Base-by-base conservation (phyloP, 1,284 basidiomycete genomes). In the Fistulinella cinereoalba region DNA sequence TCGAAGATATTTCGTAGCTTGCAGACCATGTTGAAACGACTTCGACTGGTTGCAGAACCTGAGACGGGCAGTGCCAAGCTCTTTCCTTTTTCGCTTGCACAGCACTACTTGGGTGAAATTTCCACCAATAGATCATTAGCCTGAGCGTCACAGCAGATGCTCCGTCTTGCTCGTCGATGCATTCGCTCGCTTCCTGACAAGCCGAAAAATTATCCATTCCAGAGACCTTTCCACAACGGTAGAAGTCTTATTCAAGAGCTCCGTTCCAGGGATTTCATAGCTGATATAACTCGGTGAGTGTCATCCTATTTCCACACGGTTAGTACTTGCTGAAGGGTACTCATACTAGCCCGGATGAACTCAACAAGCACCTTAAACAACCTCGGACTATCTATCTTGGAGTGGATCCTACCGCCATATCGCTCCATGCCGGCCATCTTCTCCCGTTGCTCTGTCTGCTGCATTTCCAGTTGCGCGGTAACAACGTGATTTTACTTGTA, bases 391-490 rank as follows among this genome's bases (percentile, higher is more conserved):
- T 95, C 15, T 99, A 99, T 64, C 76, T 84, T 12, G 96, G 96
- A 31, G 80, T 98, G 41, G 97, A 99, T 66, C 97, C 97, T 0
- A 92, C 93, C 1, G 95, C 95, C 1, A 73, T 71, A 25, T 87
- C 91, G 0, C 73, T 99, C 16, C 96, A 99, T 66, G 90, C 94
- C 44, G 96, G 96, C 3, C 96, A 99, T 62, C 79, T 99, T 2
- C 71, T 98, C 13, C 93, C 96, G 1, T 72, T 99, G 23, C 76
- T 99, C 55, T 85, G 81, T 38, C 67, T 98, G 38, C 71, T 96
- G 19, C 95, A 97, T 62, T 96, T 98, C 65, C 85, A 88, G 32
- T 61, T 90, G 16, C 76, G 77, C 25, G 92, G 94, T 0, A 94
- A 99, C 65, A 74, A 74, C 22, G 77, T 85, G 29, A 84, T 98